Conservation (phyloP, 2,329 filamentous ascomycete genomes). For the Colletotrichum eleusines region DNA sequence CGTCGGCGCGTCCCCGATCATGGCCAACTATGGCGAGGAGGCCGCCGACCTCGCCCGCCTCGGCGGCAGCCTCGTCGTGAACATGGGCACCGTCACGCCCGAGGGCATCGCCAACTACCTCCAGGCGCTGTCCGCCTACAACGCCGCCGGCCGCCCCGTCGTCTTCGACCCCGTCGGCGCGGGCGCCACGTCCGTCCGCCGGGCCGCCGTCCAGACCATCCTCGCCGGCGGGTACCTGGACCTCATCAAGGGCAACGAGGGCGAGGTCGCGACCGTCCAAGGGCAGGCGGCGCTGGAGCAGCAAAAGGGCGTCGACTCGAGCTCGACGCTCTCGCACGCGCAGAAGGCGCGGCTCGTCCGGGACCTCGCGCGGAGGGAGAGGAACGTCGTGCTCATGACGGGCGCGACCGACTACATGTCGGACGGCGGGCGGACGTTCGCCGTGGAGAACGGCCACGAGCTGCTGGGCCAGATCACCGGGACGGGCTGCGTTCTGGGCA, state of each 20-base stretch:
- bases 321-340: constrained; percentile 59
- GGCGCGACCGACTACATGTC: constrained; percentile 82
- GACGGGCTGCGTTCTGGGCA: constrained; percentile 88
- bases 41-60: constrained; percentile 82
- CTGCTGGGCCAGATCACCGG: constrained; percentile 79
- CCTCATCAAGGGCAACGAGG: constrained; percentile 94
- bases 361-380: constrained; percentile 74
- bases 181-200: constrained; percentile 63
- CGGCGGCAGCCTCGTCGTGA: constrained; percentile 85
- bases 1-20: constrained; percentile 90
- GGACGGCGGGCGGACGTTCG: constrained; percentile 76
- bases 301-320: constrained; percentile 89
- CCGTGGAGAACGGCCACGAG: constrained; percentile 81
- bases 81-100: constrained; percentile 92
- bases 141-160: constrained; percentile 78
- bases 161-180: constrained; percentile 88
- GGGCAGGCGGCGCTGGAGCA: constrained; percentile 62
- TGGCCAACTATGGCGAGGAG: constrained; percentile 89
- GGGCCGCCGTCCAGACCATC: constrained; percentile 77
- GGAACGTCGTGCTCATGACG: constrained; percentile 84
- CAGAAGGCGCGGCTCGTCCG: constrained; percentile 72
- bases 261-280: constrained; percentile 82
- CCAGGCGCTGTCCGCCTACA: constrained; percentile 84
- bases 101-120: constrained; percentile 79
- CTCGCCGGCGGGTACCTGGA: constrained; percentile 82